Conservation (phyloP, 768 basidiomycete genomes). For the Phylloporus arenicola region DNA sequence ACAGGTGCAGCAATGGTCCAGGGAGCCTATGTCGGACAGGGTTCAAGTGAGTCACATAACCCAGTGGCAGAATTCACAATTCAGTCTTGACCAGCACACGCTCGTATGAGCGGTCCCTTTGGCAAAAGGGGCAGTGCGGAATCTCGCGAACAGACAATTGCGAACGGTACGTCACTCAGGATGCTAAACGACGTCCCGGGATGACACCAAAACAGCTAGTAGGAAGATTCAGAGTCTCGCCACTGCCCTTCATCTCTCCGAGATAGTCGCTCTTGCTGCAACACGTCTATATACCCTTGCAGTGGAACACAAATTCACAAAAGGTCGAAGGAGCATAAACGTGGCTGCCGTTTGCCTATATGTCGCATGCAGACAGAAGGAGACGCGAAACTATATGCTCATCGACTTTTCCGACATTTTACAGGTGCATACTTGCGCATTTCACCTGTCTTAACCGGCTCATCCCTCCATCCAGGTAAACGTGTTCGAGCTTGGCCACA, state of each 20-base stretch:
- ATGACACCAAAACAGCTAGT: slow-evolving; percentile 47
- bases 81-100: slow-evolving; percentile 51
- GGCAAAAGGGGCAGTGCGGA: slow-evolving; percentile 76
- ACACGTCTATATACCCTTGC: slow-evolving; percentile 89
- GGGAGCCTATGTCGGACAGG: slow-evolving; percentile 86
- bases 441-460: background rate
- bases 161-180: slow-evolving; percentile 57
- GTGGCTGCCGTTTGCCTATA: slow-evolving; percentile 96
- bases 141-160: slow-evolving; percentile 86
- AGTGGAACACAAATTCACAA: slow-evolving; percentile 89
- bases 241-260: slow-evolving; percentile 69
- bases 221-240: slow-evolving; percentile 82
- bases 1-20: slow-evolving; percentile 93
- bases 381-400: slow-evolving; percentile 91
- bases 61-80: background rate
- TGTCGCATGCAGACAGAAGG: slow-evolving; percentile 85
- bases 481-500: slow-evolving; percentile 94
- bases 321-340: slow-evolving; percentile 87
- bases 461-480: slow-evolving; percentile 62
- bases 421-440: slow-evolving; percentile 44
- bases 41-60: slow-evolving; percentile 64
- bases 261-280: slow-evolving; percentile 74
- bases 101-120: slow-evolving; percentile 75
- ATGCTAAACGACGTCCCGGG: background rate
- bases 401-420: slow-evolving; percentile 98